phyloP scores from a whole-genome alignment of 1,284 basidiomycete genomes.

The Moniliophthora roreri region DNA sequence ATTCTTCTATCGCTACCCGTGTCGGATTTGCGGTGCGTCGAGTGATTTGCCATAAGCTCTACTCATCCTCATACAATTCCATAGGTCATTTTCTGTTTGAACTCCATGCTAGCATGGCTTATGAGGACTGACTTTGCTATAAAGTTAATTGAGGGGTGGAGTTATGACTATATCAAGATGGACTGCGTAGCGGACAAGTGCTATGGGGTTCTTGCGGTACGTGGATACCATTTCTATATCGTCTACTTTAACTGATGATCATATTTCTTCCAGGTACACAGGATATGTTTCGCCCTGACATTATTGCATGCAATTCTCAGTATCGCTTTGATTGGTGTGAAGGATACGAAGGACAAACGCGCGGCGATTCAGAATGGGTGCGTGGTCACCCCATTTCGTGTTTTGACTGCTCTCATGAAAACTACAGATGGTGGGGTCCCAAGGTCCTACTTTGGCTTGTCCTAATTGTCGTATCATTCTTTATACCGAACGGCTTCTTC shows the following conservation, averaged over 20 bases:
- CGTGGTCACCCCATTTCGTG: conserved; percentile 19
- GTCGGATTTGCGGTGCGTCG: conserved; percentile 87
- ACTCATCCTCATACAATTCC: conserved; percentile 5
- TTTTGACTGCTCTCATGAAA: not conserved
- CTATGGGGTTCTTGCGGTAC: conserved; percentile 94
- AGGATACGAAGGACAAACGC: conserved; percentile 87
- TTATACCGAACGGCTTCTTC: conserved; percentile 93
- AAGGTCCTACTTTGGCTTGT: conserved; percentile 88
- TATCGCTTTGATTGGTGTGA: conserved; percentile 80
- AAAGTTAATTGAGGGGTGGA: conserved; percentile 88
- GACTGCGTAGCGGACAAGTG: conserved; percentile 92
- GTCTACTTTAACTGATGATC: conserved; percentile 6
- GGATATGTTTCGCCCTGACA: conserved; percentile 93
- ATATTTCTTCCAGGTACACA: conserved; percentile 69
- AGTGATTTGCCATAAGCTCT: not conserved
- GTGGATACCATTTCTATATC: conserved; percentile 29
- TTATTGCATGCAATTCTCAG: conserved; percentile 89
- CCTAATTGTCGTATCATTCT: conserved; percentile 81
- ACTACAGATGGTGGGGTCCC: conserved; percentile 93
- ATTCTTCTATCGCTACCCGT: conserved; percentile 96
- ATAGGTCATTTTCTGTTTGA: conserved; percentile 92
- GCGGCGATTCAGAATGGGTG: conserved; percentile 97
- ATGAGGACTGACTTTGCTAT: conserved; percentile 92
- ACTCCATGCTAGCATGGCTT: conserved; percentile 96
- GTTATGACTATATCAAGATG: conserved; percentile 98